These are phyloP conservation scores for Isatis tinctoria DNA, from an alignment of 345 rosid genomes.

Conservation along the genomic window DNA sequence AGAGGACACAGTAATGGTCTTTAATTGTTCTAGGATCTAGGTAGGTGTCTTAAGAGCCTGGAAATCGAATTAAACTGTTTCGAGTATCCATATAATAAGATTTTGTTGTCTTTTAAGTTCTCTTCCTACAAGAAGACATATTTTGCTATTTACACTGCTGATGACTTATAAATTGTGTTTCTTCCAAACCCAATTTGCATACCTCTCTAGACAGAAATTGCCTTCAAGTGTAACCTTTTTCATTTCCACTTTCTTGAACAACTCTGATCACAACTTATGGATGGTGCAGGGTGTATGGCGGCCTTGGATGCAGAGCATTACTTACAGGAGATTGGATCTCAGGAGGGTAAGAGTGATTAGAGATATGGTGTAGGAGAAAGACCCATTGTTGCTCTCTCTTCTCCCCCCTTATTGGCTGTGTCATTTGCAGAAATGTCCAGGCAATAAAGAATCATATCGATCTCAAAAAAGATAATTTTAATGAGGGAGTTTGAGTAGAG, in stretches of 20 bases:
- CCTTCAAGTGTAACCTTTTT: not conserved
- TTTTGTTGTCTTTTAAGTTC: not conserved
- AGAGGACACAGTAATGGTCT: not conserved
- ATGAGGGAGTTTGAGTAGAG: slow-evolving; percentile 5
- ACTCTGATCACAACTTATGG: not conserved
- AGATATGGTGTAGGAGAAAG: not conserved
- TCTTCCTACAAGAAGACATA: not conserved
- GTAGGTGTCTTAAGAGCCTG: not conserved
- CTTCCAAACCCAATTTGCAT: not conserved
- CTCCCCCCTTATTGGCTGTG: not conserved
- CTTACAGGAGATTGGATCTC: slow-evolving; percentile 75
- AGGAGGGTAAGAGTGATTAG: slow-evolving; percentile 56
- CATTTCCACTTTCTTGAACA: not conserved
- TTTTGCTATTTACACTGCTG: not conserved
- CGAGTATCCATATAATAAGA: not conserved
- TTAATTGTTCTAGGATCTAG: not conserved
- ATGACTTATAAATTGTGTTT: not conserved
- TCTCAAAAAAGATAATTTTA: not conserved
- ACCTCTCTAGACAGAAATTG: not conserved
- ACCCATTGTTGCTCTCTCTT: not conserved
- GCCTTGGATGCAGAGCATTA: slow-evolving; percentile 98
- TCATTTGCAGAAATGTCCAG: not conserved
- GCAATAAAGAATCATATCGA: slow-evolving; percentile 14
- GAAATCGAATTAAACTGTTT: not conserved
- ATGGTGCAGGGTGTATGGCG: slow-evolving; percentile 92